phyloP scores from a whole-genome alignment of 2,329 filamentous ascomycete genomes.

The Alternaria burnsii region DNA sequence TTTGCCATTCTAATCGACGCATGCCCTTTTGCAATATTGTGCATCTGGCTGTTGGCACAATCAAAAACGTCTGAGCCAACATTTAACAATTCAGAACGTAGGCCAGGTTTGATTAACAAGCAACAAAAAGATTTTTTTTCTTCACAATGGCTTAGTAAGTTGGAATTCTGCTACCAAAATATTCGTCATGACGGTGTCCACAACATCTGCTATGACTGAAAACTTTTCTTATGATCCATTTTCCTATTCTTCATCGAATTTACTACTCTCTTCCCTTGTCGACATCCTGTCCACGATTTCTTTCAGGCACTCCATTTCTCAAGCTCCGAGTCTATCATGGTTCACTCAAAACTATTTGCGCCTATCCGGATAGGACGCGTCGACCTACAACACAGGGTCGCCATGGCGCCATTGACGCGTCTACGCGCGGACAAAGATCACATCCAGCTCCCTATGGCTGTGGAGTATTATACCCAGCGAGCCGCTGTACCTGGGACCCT shows the following conservation, averaged over 20 bases:
- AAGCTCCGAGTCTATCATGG: neutral
- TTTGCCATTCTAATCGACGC: neutral
- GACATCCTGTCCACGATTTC: neutral
- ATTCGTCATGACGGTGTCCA: neutral
- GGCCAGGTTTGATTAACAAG: neutral
- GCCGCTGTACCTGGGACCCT: neutral
- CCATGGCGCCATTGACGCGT: neutral
- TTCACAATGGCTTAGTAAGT: neutral
- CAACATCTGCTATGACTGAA: neutral
- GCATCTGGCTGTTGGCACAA: neutral
- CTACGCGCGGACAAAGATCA: neutral
- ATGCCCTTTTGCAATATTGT: neutral
- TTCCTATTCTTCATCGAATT: neutral
- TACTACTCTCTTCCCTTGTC: neutral
- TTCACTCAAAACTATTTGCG: neutral
- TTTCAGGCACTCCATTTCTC: neutral
- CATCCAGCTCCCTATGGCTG: neutral
- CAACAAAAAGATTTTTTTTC: neutral
- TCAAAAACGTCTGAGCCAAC: neutral
- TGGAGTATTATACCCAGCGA: neutral
- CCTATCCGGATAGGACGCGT: neutral
- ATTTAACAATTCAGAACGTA: neutral
- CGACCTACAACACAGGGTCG: neutral
- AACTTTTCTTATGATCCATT: neutral
- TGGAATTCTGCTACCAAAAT: neutral